Base-by-base conservation (phyloP, 192 early-diverging fungal genomes). In the Kappamyces sp. region DNA sequence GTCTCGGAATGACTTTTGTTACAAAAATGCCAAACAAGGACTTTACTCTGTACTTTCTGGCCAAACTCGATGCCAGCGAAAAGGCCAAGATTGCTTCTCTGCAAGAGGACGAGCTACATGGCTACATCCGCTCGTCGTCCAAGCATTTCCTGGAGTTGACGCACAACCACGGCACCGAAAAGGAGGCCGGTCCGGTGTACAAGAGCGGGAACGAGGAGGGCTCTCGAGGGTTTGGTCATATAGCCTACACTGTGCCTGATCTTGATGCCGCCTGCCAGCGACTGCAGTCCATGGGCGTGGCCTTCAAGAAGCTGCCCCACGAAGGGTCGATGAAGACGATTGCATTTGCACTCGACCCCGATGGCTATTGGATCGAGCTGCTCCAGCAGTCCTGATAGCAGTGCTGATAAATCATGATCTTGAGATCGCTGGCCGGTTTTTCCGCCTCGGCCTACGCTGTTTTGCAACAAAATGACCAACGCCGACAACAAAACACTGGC, bases 291-390 rank as follows among this genome's bases (percentile, higher is more conserved):
- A 49, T 81, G 42, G 84, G 77, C 38, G 88, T 88, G 62, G 84
- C 75, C 53, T 89, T 88, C 59, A 65, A 86, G 66, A 92, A 92
- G 79, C 68, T 74, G 22, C 82, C 83, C 7, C 63, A 74, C 4
- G 87, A 89, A 40, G 90, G 61, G 3, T 12, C 69, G 14, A 89
- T 88, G 88, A 86, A 86, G 66, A 74, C 80, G 66, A 89, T 92
- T 74, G 88, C 88, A 7, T 92, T 92, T 62, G 81, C 88, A 42
- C 60, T 75, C 35, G 90, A 92, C 53, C 90, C 90, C 37, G 90
- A 92, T 69, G 85, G 86, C 64, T 92, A 90, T 67, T 87, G 87
- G 78, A 67, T 90, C 49, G 90, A 90, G 66, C 30, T 85, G 70
- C 11, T 64, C 9, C 57, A 32, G 8, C 61, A 61, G 59, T n/a